phyloP scores from a whole-genome alignment of 2,329 filamentous ascomycete species.

The Aspergillus sp. region DNA sequence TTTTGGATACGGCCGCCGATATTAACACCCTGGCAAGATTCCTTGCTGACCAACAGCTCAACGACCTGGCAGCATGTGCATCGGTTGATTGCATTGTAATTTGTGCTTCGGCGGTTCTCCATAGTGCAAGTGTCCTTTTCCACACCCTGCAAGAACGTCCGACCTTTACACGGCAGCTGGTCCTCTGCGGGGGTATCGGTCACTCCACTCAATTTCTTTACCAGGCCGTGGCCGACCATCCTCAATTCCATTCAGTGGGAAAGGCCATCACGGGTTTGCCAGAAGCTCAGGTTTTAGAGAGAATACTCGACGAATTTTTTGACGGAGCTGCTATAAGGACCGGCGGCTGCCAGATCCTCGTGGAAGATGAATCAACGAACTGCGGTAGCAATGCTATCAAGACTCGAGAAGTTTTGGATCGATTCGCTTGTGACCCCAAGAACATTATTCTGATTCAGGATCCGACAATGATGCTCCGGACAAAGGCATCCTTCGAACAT shows the following conservation, averaged over 20 bases:
- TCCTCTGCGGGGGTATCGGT: slow-evolving; percentile 42
- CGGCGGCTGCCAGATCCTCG: slow-evolving; percentile 25
- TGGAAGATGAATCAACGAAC: slow-evolving; percentile 43
- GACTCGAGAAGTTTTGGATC: slow-evolving; percentile 30
- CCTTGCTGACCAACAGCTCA: background rate
- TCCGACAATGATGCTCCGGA: slow-evolving; percentile 41
- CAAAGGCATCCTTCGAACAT: slow-evolving; percentile 37
- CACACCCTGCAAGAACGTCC: slow-evolving; percentile 22
- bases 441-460: slow-evolving; percentile 36
- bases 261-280: slow-evolving; percentile 27
- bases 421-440: slow-evolving; percentile 14
- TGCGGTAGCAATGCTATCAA: slow-evolving; percentile 41
- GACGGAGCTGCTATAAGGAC: slow-evolving; percentile 16
- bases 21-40: background rate
- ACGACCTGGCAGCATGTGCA: slow-evolving; percentile 1
- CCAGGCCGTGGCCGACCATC: slow-evolving; percentile 30
- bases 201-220: slow-evolving; percentile 42
- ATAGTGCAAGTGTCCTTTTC: slow-evolving; percentile 32
- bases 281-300: slow-evolving; percentile 35
- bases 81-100: slow-evolving; percentile 33
- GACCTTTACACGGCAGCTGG: slow-evolving; percentile 26
- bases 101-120: slow-evolving; percentile 35
- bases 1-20: background rate
- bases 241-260: slow-evolving; percentile 21
- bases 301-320: slow-evolving; percentile 24